Evolutionary conservation across 1,284 basidiomycete genomes (phyloP).

Genomic region (Marasmius sp.): DNA sequence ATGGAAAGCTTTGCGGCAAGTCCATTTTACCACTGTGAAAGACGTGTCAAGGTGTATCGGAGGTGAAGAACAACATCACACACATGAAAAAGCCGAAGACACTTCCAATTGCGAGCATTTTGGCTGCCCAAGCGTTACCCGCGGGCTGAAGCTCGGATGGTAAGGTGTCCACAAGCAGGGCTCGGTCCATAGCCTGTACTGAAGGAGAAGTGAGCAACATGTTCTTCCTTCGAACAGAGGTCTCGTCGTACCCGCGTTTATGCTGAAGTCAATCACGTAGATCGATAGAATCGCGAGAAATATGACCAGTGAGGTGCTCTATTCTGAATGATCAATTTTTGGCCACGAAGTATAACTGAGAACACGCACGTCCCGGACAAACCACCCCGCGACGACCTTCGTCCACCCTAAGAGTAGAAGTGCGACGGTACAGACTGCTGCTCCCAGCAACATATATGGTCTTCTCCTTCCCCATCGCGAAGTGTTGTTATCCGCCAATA

Average conservation of each 20-base stretch:
- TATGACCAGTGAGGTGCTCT: slow-evolving; percentile 64
- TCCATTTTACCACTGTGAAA: slow-evolving; percentile 69
- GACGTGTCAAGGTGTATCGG: not conserved
- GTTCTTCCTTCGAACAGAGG: not conserved
- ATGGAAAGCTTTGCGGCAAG: slow-evolving; percentile 62
- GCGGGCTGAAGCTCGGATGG: slow-evolving; percentile 75
- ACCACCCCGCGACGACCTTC: slow-evolving; percentile 64
- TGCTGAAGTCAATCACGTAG: slow-evolving; percentile 89
- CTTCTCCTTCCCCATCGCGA: slow-evolving; percentile 83
- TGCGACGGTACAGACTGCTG: slow-evolving; percentile 65
- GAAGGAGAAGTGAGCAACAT: slow-evolving; percentile 1
- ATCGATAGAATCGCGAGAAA: slow-evolving; percentile 83
- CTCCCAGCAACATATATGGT: slow-evolving; percentile 81
- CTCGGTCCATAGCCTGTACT: slow-evolving; percentile 85
- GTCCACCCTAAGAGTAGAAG: slow-evolving; percentile 89
- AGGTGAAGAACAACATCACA: slow-evolving; percentile 30
- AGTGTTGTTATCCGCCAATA: slow-evolving; percentile 86
- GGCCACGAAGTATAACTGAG: slow-evolving; percentile 9
- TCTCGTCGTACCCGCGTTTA: slow-evolving; percentile 70
- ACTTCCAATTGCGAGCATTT: slow-evolving; percentile 83
- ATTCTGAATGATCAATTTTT: not conserved
- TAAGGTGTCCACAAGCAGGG: slow-evolving; percentile 73
- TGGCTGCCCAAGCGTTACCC: slow-evolving; percentile 94
- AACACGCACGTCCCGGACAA: slow-evolving; percentile 39
- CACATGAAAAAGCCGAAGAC: slow-evolving; percentile 87